Conservation (phyloP, 73 alveolate species). For the Blepharisma japonicum region DNA sequence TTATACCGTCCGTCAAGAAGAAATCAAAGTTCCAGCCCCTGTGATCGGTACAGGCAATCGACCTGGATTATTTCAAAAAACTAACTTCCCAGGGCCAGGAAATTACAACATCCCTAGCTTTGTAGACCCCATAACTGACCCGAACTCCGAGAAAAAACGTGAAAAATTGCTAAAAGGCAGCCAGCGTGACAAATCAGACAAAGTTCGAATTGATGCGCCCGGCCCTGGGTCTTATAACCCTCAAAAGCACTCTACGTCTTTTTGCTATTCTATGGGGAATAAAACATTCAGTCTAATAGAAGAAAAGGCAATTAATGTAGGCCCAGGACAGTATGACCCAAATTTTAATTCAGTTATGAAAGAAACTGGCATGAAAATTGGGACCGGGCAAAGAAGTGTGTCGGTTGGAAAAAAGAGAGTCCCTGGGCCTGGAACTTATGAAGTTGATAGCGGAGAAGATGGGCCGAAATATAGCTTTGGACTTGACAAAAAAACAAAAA, state of each 20-base stretch:
- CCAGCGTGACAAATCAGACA: background rate
- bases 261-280: background rate
- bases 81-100: background rate
- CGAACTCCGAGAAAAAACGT: background rate
- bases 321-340: constrained; percentile 30
- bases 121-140: background rate
- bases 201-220: background rate
- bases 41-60: background rate
- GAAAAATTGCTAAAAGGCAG: too few species aligned
- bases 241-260: background rate
- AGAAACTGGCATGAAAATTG: background rate
- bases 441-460: background rate
- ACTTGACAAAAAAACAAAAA: background rate
- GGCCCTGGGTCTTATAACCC: background rate
- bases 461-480: background rate
- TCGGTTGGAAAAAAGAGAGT: background rate
- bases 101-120: background rate
- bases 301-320: background rate
- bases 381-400: background rate
- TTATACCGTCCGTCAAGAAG: background rate
- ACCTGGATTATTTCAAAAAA: background rate
- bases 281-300: background rate
- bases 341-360: background rate
- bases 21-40: constrained; percentile 9
- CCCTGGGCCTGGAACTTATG: constrained; percentile 28